These are phyloP conservation scores for Aristolochia californica DNA, from an alignment of 164 flowering plant species.

Conservation along the genomic window DNA sequence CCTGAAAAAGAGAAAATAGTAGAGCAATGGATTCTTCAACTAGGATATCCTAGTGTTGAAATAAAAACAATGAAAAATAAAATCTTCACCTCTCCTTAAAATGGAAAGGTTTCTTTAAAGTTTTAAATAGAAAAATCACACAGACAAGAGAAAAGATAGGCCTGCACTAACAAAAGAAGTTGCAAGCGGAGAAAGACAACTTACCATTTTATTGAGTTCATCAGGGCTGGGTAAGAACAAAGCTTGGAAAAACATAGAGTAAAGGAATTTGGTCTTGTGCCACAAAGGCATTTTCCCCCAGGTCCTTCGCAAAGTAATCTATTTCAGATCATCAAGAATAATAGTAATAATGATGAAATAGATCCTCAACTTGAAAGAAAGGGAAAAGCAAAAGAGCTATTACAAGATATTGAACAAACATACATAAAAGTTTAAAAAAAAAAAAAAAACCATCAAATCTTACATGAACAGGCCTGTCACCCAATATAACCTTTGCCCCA, in stretches of 20 bases:
- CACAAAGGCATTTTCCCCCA: constrained; percentile 89
- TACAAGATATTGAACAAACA: background rate
- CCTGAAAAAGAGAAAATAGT: too few species aligned
- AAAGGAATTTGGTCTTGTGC: constrained; percentile 71
- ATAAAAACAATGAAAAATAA: too few species aligned
- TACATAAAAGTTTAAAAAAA: background rate
- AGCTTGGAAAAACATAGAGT: constrained; percentile 59
- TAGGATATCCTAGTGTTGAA: too few species aligned
- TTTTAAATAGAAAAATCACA: too few species aligned
- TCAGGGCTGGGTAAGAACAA: constrained; percentile 72
- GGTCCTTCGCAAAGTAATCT: constrained; percentile 85
- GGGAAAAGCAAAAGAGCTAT: background rate
- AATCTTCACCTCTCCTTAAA: too few species aligned
- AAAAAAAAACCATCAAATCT: constrained; percentile 6
- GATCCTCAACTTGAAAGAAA: too few species aligned
- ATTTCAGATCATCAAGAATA: constrained; percentile 6
- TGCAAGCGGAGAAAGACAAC: background rate
- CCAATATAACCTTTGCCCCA: constrained; percentile 88
- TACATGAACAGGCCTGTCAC: constrained; percentile 92
- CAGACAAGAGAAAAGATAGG: too few species aligned
- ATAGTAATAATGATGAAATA: background rate
- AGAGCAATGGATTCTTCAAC: too few species aligned
- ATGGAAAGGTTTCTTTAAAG: too few species aligned
- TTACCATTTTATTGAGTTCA: constrained; percentile 69
- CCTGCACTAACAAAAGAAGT: too few species aligned